phyloP scores from a whole-genome alignment of 23 red algal genomes.

The Gracilaria caudata region DNA sequence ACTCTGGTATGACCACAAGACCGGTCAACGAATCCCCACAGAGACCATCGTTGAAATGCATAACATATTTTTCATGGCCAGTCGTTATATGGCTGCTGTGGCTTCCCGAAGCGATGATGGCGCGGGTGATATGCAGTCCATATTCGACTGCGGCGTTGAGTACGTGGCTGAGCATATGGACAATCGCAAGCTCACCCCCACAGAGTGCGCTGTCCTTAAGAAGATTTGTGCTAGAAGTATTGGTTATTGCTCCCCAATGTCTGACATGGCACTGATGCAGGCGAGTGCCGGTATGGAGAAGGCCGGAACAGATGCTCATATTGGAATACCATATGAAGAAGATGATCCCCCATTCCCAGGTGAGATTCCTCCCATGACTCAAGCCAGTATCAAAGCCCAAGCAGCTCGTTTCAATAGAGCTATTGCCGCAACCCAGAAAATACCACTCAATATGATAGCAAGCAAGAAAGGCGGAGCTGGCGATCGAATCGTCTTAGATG shows the following conservation, averaged over 20 bases:
- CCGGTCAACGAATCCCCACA: constrained; percentile 14
- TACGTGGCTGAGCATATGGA: constrained; percentile 46
- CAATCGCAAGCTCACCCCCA: constrained; percentile 24
- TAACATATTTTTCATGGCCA: constrained; percentile 63
- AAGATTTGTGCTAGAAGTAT: constrained; percentile 62
- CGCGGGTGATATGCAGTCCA: constrained; percentile 42
- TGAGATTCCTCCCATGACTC: constrained; percentile 32
- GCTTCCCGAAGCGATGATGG: constrained; percentile 43
- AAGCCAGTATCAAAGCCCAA: constrained; percentile 29
- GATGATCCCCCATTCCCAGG: constrained; percentile 65
- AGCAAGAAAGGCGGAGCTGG: constrained; percentile 47
- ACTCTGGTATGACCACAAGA: constrained; percentile 48
- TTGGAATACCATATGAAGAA: constrained; percentile 60
- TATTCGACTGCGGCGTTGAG: constrained; percentile 54
- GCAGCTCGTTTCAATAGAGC: constrained; percentile 39
- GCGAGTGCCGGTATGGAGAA: constrained; percentile 49
- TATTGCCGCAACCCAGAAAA: constrained; percentile 33
- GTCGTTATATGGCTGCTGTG: constrained; percentile 58
- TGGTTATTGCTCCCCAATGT: constrained; percentile 62
- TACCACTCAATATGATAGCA: constrained; percentile 37
- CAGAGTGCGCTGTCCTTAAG: constrained; percentile 33
- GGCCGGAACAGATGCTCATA: constrained; percentile 20
- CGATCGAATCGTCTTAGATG: constrained; percentile 69
- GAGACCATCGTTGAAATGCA: constrained; percentile 61
- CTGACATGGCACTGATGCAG: constrained; percentile 57